Evolutionary conservation across 495 filamentous ascomycete species (phyloP).

Genomic region (Pseudevernia furfuracea): DNA sequence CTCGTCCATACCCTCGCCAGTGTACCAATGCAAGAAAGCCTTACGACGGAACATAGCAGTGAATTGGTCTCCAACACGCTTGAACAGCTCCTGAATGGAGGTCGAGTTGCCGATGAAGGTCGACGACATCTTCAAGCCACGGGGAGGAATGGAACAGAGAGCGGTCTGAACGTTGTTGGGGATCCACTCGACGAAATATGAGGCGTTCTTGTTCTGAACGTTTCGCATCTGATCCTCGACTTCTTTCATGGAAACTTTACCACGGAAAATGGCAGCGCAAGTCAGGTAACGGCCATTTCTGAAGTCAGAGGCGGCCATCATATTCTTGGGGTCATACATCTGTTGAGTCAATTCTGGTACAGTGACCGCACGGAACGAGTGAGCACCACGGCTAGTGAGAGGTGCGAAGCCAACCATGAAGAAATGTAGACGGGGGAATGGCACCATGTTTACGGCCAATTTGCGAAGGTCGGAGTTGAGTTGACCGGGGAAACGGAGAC

Average conservation of each 20-base stretch:
- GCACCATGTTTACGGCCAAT: conserved; percentile 99
- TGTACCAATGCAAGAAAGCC: conserved; percentile 99
- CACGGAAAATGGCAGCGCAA: conserved; percentile 99
- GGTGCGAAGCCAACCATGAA: conserved; percentile 99
- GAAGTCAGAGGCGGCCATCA: conserved; percentile 99
- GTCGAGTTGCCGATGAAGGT: conserved; percentile 99
- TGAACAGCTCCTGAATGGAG: conserved; percentile 99
- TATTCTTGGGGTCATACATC: conserved; percentile 99
- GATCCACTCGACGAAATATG: conserved; percentile 99
- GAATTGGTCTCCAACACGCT: conserved; percentile 99
- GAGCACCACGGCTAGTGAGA: conserved; percentile 88
- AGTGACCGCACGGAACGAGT: conserved; percentile 94
- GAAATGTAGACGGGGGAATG: conserved; percentile 99
- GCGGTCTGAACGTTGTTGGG: conserved; percentile 99
- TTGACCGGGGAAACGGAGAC: conserved; percentile 97
- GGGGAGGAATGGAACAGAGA: conserved; percentile 97
- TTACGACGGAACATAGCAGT: conserved; percentile 99
- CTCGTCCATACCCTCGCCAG: conserved; percentile 99
- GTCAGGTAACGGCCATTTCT: conserved; percentile 99
- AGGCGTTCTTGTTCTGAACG: conserved; percentile 99
- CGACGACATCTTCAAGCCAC: conserved; percentile 97
- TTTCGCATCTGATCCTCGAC: conserved; percentile 99
- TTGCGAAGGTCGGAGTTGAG: conserved; percentile 99
- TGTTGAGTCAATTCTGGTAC: conserved; percentile 99
- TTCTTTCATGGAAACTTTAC: conserved; percentile 99